Conservation (phyloP, 2,329 filamentous ascomycete species). For the Colletotrichum karsti region DNA sequence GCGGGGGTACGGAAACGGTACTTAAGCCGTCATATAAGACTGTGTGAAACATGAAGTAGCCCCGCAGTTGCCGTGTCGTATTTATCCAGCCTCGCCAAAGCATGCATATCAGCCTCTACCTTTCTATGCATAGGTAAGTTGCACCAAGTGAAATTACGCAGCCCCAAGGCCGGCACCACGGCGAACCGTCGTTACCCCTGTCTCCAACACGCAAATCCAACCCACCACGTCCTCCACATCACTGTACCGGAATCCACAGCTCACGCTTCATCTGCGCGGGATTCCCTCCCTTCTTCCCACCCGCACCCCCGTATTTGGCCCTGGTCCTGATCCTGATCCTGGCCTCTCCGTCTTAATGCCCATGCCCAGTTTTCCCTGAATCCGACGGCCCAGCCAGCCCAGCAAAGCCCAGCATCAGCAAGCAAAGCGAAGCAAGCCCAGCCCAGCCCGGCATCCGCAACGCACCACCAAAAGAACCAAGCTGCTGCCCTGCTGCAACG, state of each 20-base stretch:
- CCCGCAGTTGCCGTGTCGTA: conserved; percentile 6
- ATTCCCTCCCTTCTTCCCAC: conserved; percentile 1
- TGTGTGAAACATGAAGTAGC: neutral
- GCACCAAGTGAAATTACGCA: conserved; percentile 23
- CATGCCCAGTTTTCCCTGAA: conserved; percentile 23
- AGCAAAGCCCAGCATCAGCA: neutral
- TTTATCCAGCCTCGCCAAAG: conserved; percentile 6
- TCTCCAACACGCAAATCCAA: conserved; percentile 5
- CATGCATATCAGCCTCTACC: conserved; percentile 2
- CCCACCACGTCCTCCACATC: neutral
- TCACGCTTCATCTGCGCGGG: neutral
- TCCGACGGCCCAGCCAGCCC: conserved; percentile 5
- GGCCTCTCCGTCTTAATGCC: neutral
- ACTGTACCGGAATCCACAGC: neutral
- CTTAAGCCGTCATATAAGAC: accelerated
- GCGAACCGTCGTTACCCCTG: conserved; percentile 21
- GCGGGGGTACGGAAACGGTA: neutral
- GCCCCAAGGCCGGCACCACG: conserved; percentile 12
- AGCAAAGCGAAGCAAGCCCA: neutral
- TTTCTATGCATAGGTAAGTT: neutral
- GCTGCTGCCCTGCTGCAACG: neutral
- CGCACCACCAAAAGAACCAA: neutral
- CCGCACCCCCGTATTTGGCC: conserved; percentile 13
- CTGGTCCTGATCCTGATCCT: neutral
- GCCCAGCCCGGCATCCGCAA: too few species aligned